Evolutionary conservation across 2,329 filamentous ascomycete genomes (phyloP).

Genomic region (Hypoxylon sp.): DNA sequence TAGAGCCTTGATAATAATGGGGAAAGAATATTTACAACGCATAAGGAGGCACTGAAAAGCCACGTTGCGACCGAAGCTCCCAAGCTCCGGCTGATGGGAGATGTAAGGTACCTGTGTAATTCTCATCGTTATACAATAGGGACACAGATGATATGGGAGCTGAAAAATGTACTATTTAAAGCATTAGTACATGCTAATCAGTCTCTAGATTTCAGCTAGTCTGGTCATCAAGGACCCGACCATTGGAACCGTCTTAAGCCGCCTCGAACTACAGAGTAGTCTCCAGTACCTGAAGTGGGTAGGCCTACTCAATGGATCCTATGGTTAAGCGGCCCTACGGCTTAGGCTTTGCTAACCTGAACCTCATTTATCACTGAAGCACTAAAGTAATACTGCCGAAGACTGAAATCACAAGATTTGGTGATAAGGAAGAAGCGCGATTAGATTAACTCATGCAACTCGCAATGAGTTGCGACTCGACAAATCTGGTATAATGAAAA

Average conservation of each 20-base stretch:
- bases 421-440: background rate
- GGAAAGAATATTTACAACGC: too few species aligned
- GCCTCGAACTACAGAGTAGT: background rate
- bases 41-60: too few species aligned
- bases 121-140: too few species aligned
- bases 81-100: too few species aligned
- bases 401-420: background rate
- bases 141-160: too few species aligned
- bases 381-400: background rate
- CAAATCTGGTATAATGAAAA: conserved; percentile 4
- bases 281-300: background rate
- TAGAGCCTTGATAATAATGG: too few species aligned
- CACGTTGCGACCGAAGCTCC: too few species aligned
- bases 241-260: background rate
- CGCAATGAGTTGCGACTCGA: conserved; percentile 9
- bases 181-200: background rate
- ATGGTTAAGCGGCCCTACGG: too few species aligned
- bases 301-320: background rate
- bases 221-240: background rate
- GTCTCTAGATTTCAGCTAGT: background rate
- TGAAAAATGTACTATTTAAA: too few species aligned
- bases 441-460: background rate
- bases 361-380: background rate
- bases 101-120: too few species aligned
- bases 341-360: background rate